These are phyloP conservation scores for Ascochyta koolunga DNA, from an alignment of 2,329 filamentous ascomycete genomes.

Conservation along the genomic window DNA sequence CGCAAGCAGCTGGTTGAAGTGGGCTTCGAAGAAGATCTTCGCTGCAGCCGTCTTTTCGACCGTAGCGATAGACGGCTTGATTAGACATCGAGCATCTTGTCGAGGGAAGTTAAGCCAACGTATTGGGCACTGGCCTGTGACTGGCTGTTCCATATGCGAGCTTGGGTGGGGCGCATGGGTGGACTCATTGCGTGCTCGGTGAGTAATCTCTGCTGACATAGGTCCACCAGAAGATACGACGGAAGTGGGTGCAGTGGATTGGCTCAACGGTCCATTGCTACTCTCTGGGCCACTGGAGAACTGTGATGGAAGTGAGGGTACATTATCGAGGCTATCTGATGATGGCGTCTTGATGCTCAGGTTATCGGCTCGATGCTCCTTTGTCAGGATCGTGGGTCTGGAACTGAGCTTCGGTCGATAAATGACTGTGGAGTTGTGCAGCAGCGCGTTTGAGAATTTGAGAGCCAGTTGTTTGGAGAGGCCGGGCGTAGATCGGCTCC, in stretches of 20 bases:
- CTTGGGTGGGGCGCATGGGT: conserved; percentile 17
- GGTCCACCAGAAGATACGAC: conserved; percentile 41
- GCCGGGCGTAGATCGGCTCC: conserved; percentile 39
- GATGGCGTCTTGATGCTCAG: conserved; percentile 1
- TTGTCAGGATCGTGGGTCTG: conserved; percentile 33
- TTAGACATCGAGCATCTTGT: conserved; percentile 39
- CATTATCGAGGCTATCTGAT: conserved; percentile 11
- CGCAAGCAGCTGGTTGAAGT: conserved; percentile 74
- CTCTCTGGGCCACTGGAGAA: conserved; percentile 35
- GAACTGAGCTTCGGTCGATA: conserved; percentile 38
- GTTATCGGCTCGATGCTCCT: conserved; percentile 7
- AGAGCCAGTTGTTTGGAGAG: conserved; percentile 34
- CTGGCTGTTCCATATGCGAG: conserved; percentile 24
- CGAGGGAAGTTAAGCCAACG: conserved; percentile 42
- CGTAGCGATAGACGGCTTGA: conserved; percentile 59
- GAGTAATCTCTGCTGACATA: conserved; percentile 37
- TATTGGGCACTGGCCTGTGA: conserved; percentile 21
- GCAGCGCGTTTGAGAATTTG: conserved; percentile 34
- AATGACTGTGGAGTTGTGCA: conserved; percentile 41
- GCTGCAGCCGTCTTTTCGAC: conserved; percentile 80
- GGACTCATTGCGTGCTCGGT: conserved; percentile 25
- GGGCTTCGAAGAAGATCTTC: conserved; percentile 84
- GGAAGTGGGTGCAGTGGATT: conserved; percentile 46
- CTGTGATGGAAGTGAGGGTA: conserved; percentile 33
- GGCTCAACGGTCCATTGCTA: conserved; percentile 34